phyloP scores from a whole-genome alignment of 106 monocot species.

The Alisma plantagoaquatica region DNA sequence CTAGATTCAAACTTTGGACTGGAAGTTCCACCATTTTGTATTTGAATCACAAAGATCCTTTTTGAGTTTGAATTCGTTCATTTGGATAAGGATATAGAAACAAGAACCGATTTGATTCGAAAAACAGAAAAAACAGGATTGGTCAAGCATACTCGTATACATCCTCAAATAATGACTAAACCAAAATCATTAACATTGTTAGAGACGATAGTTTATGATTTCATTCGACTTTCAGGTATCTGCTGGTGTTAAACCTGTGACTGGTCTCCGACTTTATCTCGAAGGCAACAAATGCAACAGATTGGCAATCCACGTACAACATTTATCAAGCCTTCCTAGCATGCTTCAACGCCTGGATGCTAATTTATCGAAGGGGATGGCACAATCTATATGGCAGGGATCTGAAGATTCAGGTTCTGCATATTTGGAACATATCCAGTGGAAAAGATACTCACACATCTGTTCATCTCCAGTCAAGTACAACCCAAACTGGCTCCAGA shows the following conservation, averaged over 20 bases:
- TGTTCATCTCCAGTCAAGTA: constrained; percentile 54
- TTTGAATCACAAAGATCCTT: no score
- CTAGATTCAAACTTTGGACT: no score
- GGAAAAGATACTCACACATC: constrained; percentile 51
- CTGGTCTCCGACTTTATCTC: constrained; percentile 61
- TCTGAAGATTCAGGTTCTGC: constrained; percentile 39
- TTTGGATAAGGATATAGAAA: no score
- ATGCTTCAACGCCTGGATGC: constrained; percentile 19
- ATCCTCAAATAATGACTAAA: no score
- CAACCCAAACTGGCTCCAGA: constrained; percentile 54
- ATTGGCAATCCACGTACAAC: constrained; percentile 60
- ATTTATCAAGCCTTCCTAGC: constrained; percentile 65
- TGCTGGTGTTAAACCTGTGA: constrained; percentile 41
- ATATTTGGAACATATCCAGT: constrained; percentile 58
- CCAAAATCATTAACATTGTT: neutral
- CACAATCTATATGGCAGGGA: constrained; percentile 30
- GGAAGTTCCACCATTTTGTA: no score
- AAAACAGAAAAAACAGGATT: no score
- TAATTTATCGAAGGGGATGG: constrained; percentile 9
- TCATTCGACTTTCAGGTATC: constrained; percentile 44
- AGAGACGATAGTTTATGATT: no score
- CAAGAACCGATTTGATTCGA: no score
- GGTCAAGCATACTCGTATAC: no score
- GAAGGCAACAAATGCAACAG: constrained; percentile 76
- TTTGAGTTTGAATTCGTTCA: no score